Base-by-base conservation (phyloP, 2,329 filamentous ascomycete species). In the Helminthosporium solani region DNA sequence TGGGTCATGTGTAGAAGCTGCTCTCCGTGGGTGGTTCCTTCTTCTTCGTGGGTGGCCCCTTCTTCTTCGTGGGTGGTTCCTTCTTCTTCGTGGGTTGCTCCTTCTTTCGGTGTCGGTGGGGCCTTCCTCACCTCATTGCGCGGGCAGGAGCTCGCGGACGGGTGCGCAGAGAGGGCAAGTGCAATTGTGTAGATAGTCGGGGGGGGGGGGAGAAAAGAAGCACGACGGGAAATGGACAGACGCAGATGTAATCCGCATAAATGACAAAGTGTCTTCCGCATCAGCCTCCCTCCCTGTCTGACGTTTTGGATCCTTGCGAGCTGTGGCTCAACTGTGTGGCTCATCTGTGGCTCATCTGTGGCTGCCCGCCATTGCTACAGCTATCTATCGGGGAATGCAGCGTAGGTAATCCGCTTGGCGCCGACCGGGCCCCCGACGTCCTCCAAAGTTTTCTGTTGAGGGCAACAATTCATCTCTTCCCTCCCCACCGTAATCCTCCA, bases 401-500 rank as follows among this genome's bases (percentile, higher is more conserved):
- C 33, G 8, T n/a, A n/a, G n/a, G 33, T 15, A 35, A 15, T 35
- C 16, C 8, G 18, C 27, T 44, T 44, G 37, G 21, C 19, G 21
- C n/a, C 14, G 39, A 31, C 20, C 27, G 31, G 12, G 30, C 18
- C 12, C 15, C 15, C 41, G 38, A 25, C 33, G 33, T 27, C 42
- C 57, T 49, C 52, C n/a, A 56, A 52, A 60, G 53, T 58, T 63
- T 64, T 67, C 58, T 66, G 62, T 65, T 67, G 64, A 57, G 60
- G 52, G 49, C 54, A 53, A 56, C 59, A 50, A 46, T 52, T 58
- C 57, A 56, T 48, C 50, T 28, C 33, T 49, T 31, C 28, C 47
- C 47, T 33, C 51, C 47, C 44, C 47, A 39, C 43, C 39, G 33
- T 34, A 42, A 33, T 36, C 53, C 47, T 47, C 33, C 28, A 31